Evolutionary conservation across 805 yeast species (phyloP), one percentile per base, ranked within the genome.

Genomic region (Geotrichum ghanense): DNA sequence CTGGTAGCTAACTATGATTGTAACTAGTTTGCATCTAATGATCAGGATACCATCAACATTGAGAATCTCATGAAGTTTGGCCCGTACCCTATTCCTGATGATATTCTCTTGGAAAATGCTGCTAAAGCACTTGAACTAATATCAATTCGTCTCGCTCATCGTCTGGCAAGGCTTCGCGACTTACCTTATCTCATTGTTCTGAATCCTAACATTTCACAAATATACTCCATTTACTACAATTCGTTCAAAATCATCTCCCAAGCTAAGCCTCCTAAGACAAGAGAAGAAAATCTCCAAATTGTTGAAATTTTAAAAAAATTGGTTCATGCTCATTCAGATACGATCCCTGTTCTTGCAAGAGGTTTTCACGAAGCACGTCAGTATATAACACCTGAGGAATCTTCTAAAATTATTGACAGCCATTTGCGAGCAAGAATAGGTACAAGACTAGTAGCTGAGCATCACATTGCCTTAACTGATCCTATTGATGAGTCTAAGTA

Each of bases 391-490:
- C 62, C 69, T 24, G 70, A 68, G 5, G 68, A 74, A 22, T 75
- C 83, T 39, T 76, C 81, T 46, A 56, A 60, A 2, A 84, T 89
- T 53, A 67, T 90, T 52, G 85, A 86, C 57, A 65, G 70, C 9
- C 97, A 90, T 65, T 70, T 90, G 55, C 71, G 75, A 47, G 95
- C 89, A 53, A 72, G 97, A 51, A 89, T 90, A 39, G 74, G 89
- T 53, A 85, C 92, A 79, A 78, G 95, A 48, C 68, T 89, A 44
- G 70, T 88, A 46, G 88, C 94, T 0, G 89, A 84, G 51, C 96
- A 92, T 62, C 95, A 84, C 64, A 72, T 86, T 20, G 74, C 75
- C 45, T 65, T 87, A 27, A 70, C 88, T 3, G 60, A 67, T 3
- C 74, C 67, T 26, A 60, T 64, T 7, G 62, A 67, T n/a, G 58